Evolutionary conservation across 192 early-diverging fungal species (phyloP), one percentile per base, ranked within the genome.

Genomic region (Endogone sp.): DNA sequence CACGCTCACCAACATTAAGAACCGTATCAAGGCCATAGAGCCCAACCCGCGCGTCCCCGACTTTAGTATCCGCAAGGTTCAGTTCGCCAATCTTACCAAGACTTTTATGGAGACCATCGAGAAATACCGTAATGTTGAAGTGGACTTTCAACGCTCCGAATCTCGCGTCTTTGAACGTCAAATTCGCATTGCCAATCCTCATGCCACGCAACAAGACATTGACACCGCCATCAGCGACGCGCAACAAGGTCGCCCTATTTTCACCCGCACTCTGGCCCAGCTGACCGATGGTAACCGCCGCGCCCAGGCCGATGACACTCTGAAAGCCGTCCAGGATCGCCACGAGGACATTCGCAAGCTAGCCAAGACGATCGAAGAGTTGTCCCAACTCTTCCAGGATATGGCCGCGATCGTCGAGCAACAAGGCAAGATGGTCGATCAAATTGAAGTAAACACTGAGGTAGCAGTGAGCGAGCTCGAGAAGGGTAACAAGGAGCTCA

Each of bases 381-480:
- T 90, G 10, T 81, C 82, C 30, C 72, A 74, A 3, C 72, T 90
- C 30, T 89, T 90, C 66, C 78, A 85, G 74, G 88, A 90, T 25
- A 89, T 90, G 88, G 81, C 88, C 64, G 62, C 56, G 23, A 27
- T 90, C 56, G 67, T 90, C 25, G 86, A 89, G 29, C 66, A 71
- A 24, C 76, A 78, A n/a, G 60, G 65, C 2, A 30, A 74, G 29
- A 69, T 78, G 0, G 30, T 78, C 22, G 60, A 67, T n/a, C 58
- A 62, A 1, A 71, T 78, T 28, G 76, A 78, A 55, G 68, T 55
- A 1, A 72, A 49, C 20, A 64, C 71, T 25, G 58, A 70, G 3
- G 81, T 88, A 56, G 82, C 87, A 2, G 83, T 85, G 3, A 76
- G 84, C 26, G 74, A 94, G 21, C 74, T 88, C 13, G 89, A 94